A percentile compares a stretch with the other conserved stretches of the same genome.
These are phyloP conservation scores for Saccharomycopsis fodiens DNA, from an alignment of 805 yeast species.

Conservation along the genomic window DNA sequence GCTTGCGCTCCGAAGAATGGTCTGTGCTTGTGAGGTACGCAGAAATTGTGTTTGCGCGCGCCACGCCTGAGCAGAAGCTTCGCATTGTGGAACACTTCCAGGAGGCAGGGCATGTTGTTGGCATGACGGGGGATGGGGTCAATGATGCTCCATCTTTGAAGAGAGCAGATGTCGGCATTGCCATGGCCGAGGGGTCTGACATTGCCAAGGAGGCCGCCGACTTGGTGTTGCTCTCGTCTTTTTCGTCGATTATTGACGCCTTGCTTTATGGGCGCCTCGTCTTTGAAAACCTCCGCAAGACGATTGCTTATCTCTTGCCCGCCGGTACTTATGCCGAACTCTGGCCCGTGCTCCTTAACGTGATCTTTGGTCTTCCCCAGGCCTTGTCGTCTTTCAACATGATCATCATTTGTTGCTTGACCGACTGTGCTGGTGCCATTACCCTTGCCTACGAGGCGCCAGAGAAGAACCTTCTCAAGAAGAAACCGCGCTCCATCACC, in stretches of 20 bases:
- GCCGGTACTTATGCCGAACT: slow-evolving; percentile 45
- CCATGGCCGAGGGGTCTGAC: slow-evolving; percentile 93
- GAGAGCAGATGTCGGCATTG: slow-evolving; percentile 90
- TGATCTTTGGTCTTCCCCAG: slow-evolving; percentile 44
- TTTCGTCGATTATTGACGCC: slow-evolving; percentile 31
- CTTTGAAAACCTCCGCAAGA: slow-evolving; percentile 41
- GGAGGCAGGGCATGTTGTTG: slow-evolving; percentile 85
- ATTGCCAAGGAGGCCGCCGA: slow-evolving; percentile 98
- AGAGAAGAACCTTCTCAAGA: slow-evolving; percentile 35
- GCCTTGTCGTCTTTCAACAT: slow-evolving; percentile 40
- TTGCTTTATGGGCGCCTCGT: slow-evolving; percentile 38
- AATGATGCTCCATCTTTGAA: slow-evolving; percentile 97
- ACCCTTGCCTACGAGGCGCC: slow-evolving; percentile 37
- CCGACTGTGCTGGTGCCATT: slow-evolving; percentile 41
- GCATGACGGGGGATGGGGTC: slow-evolving; percentile 99
- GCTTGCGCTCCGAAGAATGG: slow-evolving; percentile 36
- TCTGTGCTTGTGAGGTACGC: slow-evolving; percentile 30
- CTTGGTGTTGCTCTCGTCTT: slow-evolving; percentile 71
- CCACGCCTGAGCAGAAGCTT: slow-evolving; percentile 90
- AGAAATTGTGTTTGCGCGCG: slow-evolving; percentile 75
- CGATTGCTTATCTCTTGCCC: slow-evolving; percentile 41
- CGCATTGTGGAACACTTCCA: slow-evolving; percentile 83
- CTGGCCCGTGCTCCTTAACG: slow-evolving; percentile 42
- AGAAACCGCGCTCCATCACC: slow-evolving; percentile 36
- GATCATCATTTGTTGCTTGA: slow-evolving; percentile 43